Percentiles rank a stretch among this genome's conserved stretches.
These are phyloP conservation scores for Arthrinium phaeospermum DNA, from an alignment of 2,329 filamentous ascomycete species.

Conservation along the genomic window DNA sequence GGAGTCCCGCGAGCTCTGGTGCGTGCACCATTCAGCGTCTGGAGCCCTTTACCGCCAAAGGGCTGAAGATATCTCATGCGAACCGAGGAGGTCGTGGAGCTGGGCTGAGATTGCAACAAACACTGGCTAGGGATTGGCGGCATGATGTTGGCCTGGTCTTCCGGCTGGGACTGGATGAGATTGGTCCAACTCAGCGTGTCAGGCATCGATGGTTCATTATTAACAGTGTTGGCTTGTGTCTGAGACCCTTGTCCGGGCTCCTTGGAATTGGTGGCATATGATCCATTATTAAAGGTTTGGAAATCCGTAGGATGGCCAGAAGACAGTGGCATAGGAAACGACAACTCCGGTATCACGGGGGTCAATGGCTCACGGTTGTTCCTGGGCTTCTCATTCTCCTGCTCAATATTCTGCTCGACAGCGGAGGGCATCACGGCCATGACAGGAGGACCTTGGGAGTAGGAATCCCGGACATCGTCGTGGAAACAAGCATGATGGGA, in stretches of 20 bases:
- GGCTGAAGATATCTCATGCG: slow-evolving; percentile 58
- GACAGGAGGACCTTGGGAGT: slow-evolving; percentile 26
- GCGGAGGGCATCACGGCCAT: slow-evolving; percentile 32
- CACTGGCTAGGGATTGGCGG: slow-evolving; percentile 58
- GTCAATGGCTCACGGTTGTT: slow-evolving; percentile 57
- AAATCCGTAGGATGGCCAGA: slow-evolving; percentile 50
- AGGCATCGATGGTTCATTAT: slow-evolving; percentile 52
- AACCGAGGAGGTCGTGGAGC: slow-evolving; percentile 58
- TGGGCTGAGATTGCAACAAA: slow-evolving; percentile 56
- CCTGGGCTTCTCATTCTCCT: slow-evolving; percentile 60
- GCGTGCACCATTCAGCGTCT: slow-evolving; percentile 54
- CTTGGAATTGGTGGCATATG: slow-evolving; percentile 42
- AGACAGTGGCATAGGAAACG: slow-evolving; percentile 47
- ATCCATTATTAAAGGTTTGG: slow-evolving; percentile 41
- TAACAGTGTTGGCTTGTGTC: slow-evolving; percentile 35
- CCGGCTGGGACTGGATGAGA: slow-evolving; percentile 46
- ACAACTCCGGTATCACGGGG: slow-evolving; percentile 51
- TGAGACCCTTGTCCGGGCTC: slow-evolving; percentile 33
- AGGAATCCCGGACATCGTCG: slow-evolving; percentile 49
- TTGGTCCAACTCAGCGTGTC: slow-evolving; percentile 62
- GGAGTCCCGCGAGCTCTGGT: slow-evolving; percentile 40
- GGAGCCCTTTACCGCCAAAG: slow-evolving; percentile 60
- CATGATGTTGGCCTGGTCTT: slow-evolving; percentile 37
- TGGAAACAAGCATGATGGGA: slow-evolving; percentile 68
- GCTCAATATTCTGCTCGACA: slow-evolving; percentile 36